phyloP scores from a whole-genome alignment of 2,329 filamentous ascomycete species.

The Sphaerulina vaccinii region DNA sequence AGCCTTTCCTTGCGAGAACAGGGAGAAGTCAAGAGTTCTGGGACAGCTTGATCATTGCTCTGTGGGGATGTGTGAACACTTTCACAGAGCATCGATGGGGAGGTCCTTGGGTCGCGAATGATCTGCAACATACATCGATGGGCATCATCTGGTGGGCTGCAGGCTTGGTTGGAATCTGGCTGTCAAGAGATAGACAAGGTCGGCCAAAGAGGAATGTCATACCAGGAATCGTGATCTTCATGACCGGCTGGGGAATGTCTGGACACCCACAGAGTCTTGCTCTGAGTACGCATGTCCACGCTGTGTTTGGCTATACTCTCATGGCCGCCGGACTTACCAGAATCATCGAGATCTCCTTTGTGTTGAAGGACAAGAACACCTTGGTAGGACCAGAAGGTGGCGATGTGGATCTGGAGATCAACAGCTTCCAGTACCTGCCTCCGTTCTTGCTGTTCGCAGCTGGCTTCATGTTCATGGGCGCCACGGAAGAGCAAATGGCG shows the following conservation, averaged over 20 bases:
- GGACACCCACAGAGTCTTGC: slow-evolving; percentile 80
- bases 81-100: slow-evolving; percentile 98
- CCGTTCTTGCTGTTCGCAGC: slow-evolving; percentile 73
- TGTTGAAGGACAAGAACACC: slow-evolving; percentile 68
- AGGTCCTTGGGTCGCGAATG: slow-evolving; percentile 81
- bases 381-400: slow-evolving; percentile 31
- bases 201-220: slow-evolving; percentile 89
- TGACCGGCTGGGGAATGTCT: slow-evolving; percentile 96
- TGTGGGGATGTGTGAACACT: slow-evolving; percentile 96
- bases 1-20: slow-evolving; percentile 77
- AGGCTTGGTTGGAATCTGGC: slow-evolving; percentile 86
- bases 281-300: slow-evolving; percentile 83
- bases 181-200: slow-evolving; percentile 80
- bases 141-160: slow-evolving; percentile 98
- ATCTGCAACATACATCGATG: slow-evolving; percentile 98
- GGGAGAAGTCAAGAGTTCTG: slow-evolving; percentile 96
- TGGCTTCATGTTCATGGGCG: slow-evolving; percentile 96
- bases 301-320: slow-evolving; percentile 88
- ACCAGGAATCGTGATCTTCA: slow-evolving; percentile 81
- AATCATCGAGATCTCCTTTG: slow-evolving; percentile 87
- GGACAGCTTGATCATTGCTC: slow-evolving; percentile 84
- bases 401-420: slow-evolving; percentile 39
- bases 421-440: slow-evolving; percentile 52
- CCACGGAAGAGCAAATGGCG: slow-evolving; percentile 92
- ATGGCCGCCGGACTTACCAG: slow-evolving; percentile 84